Evolutionary conservation across 1,284 basidiomycete species (phyloP), one percentile per base, ranked within the genome.

Genomic region (Cryptococcus sp.): DNA sequence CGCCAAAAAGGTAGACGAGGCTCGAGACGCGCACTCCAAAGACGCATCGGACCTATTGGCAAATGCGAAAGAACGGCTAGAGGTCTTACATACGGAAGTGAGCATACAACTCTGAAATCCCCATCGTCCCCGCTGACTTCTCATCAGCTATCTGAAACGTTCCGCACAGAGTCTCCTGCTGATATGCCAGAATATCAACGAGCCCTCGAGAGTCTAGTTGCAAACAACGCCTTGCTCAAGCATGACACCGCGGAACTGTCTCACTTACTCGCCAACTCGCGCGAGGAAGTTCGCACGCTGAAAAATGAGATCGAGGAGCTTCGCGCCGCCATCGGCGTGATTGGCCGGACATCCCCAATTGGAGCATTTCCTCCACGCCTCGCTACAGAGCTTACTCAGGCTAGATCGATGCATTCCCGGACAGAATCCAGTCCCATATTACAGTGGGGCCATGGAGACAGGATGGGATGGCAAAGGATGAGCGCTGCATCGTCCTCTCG

Each of bases 231-330:
- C 64, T 82, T 83, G 27, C 78, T 93, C 58, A 90, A 90, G 75
- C 85, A 85, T 35, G 90, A 92, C 68, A 90, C 90, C 57, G 83
- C 84, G 4, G 90, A 94, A 70, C 78, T 94, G 41, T 86, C 89
- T 59, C 83, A 83, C 54, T 77, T 91, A 16, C 81, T 94, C 6
- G 76, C 83, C 3, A 87, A 90, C 51, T 83, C 89, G 0, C 83
- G 90, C n/a, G 90, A 93, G 68, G 89, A 92, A 62, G 75, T 87
- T 7, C 84, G 86, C 55, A 70, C 79, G 2, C 74, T 91, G 49
- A 86, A 86, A 56, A 86, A 87, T 65, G 90, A 93, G 73, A 76
- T 88, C 0, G 88, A 88, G 52, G 89, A 92, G 70, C 82, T 85
- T 43, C 81, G 84, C 11, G 51, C 64, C 0, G 53, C 57, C 17